A percentile compares a stretch with the other conserved stretches of the same genome.
These are phyloP conservation scores for Coccomyxa subellipsoidea DNA, from an alignment of 163 green algal species.

Conservation along the genomic window DNA sequence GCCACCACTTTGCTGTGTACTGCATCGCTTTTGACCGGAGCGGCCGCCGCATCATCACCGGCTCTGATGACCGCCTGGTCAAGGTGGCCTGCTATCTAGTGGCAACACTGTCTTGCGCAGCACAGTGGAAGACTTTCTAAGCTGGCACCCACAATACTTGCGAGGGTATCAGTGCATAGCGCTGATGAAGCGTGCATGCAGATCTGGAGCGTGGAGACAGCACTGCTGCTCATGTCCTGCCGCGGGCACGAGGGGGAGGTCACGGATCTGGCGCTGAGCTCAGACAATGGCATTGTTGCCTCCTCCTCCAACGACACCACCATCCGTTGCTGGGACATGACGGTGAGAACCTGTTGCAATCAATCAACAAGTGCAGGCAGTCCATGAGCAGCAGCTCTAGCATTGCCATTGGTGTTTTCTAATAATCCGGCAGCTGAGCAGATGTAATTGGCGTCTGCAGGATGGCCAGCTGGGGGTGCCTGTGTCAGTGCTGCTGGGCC, in stretches of 20 bases:
- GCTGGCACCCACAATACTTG: too few species aligned
- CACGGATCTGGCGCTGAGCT: conserved; percentile 70
- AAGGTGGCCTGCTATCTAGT: conserved; percentile 71
- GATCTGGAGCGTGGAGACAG: conserved; percentile 73
- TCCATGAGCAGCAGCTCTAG: too few species aligned
- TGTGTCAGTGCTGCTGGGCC: conserved; percentile 63
- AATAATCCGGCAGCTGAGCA: too few species aligned
- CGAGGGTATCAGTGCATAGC: too few species aligned
- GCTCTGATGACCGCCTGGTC: conserved; percentile 77
- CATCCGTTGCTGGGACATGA: conserved; percentile 74
- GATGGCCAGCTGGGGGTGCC: conserved; percentile 43
- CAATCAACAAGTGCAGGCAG: too few species aligned
- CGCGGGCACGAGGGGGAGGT: conserved; percentile 75
- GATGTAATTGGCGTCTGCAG: conserved; percentile 25
- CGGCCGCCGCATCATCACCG: conserved; percentile 62
- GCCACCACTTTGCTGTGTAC: conserved; percentile 73
- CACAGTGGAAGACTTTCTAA: too few species aligned
- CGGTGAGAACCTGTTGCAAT: conserved; percentile 27
- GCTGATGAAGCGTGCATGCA: too few species aligned
- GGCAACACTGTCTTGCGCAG: too few species aligned
- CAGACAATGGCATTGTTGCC: conserved; percentile 59
- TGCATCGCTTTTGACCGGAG: conserved; percentile 59
- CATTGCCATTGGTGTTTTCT: too few species aligned
- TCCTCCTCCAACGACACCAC: conserved; percentile 56
- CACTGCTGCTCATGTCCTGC: conserved; percentile 57